Conservation (phyloP, 1,284 basidiomycete genomes). For the Ustilago crameri region DNA sequence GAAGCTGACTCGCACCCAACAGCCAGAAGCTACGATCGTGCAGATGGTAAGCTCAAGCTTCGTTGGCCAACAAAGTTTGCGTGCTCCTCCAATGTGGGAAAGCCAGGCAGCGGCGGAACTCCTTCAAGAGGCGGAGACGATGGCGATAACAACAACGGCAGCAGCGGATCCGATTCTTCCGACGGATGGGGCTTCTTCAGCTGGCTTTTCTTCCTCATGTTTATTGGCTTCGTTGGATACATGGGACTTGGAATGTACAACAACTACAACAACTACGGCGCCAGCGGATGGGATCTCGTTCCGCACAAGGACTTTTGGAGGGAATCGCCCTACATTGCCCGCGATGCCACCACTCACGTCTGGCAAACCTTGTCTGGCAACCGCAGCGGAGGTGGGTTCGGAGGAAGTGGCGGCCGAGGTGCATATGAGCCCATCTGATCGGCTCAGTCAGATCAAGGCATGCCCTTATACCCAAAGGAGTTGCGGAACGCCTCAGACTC, state of each 20-base stretch:
- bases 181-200: slow-evolving; percentile 50
- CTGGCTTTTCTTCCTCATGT: slow-evolving; percentile 46
- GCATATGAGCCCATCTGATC: slow-evolving; percentile 46
- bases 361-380: slow-evolving; percentile 40
- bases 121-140: slow-evolving; percentile 26
- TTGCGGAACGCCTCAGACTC: too few relatives aligned
- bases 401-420: slow-evolving; percentile 34
- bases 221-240: slow-evolving; percentile 39
- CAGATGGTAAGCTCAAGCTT: slow-evolving; percentile 42
- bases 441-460: neutral
- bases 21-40: slow-evolving; percentile 39
- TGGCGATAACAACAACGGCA: slow-evolving; percentile 9
- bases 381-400: slow-evolving; percentile 34
- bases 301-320: slow-evolving; percentile 63
- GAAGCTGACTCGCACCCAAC: slow-evolving; percentile 37
- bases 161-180: slow-evolving; percentile 9
- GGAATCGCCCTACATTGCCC: slow-evolving; percentile 53
- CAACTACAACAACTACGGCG: slow-evolving; percentile 62
- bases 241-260: slow-evolving; percentile 56
- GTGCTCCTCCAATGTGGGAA: slow-evolving; percentile 29
- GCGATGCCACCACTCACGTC: slow-evolving; percentile 45
- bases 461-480: too few relatives aligned
- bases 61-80: slow-evolving; percentile 52
- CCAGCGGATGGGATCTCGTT: slow-evolving; percentile 60
- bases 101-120: slow-evolving; percentile 19